A percentile compares a stretch with the other conserved stretches of the same genome.
These are phyloP conservation scores for Apodospora peruviana DNA, from an alignment of 495 filamentous ascomycete species.

Conservation along the genomic window DNA sequence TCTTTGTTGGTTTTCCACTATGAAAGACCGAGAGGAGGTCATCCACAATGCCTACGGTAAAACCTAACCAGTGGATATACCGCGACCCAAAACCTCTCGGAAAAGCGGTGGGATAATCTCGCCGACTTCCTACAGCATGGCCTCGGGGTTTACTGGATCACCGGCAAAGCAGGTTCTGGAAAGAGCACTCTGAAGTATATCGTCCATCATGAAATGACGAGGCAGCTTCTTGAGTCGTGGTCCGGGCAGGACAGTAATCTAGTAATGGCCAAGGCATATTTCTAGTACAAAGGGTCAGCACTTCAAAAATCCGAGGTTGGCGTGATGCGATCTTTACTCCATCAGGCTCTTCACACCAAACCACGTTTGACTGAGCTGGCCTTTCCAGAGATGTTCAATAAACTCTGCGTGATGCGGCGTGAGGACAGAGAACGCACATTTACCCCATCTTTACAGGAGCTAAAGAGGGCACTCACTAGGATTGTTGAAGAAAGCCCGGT, in stretches of 20 bases:
- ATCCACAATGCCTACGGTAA: background rate
- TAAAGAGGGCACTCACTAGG: background rate
- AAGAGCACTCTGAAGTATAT: slow-evolving; percentile 7
- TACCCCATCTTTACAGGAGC: background rate
- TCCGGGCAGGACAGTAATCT: background rate
- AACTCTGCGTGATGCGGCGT: no score
- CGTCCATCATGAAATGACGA: background rate
- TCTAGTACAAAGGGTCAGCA: slow-evolving; percentile 4
- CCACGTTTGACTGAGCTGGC: background rate
- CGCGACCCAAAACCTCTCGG: background rate
- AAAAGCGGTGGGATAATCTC: slow-evolving; percentile 7
- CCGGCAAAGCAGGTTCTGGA: slow-evolving; percentile 4
- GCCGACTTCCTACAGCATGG: background rate
- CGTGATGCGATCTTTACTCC: slow-evolving; percentile 1
- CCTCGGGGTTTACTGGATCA: background rate
- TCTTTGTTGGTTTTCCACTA: no score
- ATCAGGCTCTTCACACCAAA: background rate
- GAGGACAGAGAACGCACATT: background rate
- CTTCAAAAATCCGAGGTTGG: slow-evolving; percentile 3
- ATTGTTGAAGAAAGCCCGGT: background rate
- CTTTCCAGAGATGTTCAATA: background rate
- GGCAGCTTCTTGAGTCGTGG: background rate
- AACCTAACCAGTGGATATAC: background rate
- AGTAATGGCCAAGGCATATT: background rate
- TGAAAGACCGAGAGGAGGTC: no score